phyloP scores from a whole-genome alignment of 2,329 filamentous ascomycete species.

The Pyrenochaeta sp. region DNA sequence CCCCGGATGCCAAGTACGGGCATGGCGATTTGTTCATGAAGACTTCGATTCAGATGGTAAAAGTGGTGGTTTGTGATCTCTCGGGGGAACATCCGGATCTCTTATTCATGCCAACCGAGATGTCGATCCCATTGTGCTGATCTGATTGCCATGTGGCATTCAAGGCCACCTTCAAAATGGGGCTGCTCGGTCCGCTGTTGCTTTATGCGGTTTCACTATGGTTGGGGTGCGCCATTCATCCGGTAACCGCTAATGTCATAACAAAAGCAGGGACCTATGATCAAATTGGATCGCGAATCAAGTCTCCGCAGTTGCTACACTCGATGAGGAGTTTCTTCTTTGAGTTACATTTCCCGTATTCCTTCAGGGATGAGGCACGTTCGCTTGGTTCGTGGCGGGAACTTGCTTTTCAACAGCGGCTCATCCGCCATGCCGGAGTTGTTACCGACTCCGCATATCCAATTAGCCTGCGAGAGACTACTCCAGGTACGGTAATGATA shows the following conservation, averaged over 20 bases:
- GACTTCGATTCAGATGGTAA: neutral
- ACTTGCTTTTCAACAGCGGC: neutral
- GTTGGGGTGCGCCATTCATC: too few relatives aligned
- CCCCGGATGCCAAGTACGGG: neutral
- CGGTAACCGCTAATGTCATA: too few relatives aligned
- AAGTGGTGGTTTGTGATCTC: neutral
- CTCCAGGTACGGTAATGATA: too few relatives aligned
- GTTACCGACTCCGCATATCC: too few relatives aligned
- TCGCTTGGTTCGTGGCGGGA: neutral
- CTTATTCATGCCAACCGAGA: neutral
- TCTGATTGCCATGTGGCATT: neutral
- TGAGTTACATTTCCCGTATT: constrained; percentile 1
- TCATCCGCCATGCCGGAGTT: neutral
- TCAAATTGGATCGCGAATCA: too few relatives aligned
- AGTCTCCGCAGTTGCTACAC: too few relatives aligned
- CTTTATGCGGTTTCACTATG: too few relatives aligned
- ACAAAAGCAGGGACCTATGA: too few relatives aligned
- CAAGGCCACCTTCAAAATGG: too few relatives aligned
- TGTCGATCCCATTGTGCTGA: neutral
- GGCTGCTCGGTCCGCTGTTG: too few relatives aligned
- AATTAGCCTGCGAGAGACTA: too few relatives aligned
- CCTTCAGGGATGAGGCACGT: too few relatives aligned
- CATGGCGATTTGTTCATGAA: neutral
- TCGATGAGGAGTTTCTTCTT: constrained; percentile 1
- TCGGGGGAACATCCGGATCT: neutral